These are phyloP conservation scores for Daucus carota DNA, from an alignment of 129 eudicot genomes.

Conservation along the genomic window DH1_v3.0 NC_030385.2:36589501-36590000, in stretches of 20 bases:
- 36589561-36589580: constrained; percentile 85
- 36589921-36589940: constrained; percentile 71
- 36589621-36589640: constrained; percentile 65
- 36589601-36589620: constrained; percentile 87
- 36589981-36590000: constrained; percentile 49
- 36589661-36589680: constrained; percentile 93
- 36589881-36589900: constrained; percentile 67
- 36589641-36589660: constrained; percentile 67
- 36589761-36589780: constrained; percentile 70
- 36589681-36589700: constrained; percentile 69
- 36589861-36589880: constrained; percentile 54
- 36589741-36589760: constrained; percentile 86
- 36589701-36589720: constrained; percentile 57
- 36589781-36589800: constrained; percentile 89
- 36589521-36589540: constrained; percentile 37
- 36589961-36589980: constrained; percentile 68
- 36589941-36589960: constrained; percentile 82
- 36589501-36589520: not conserved
- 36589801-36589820: constrained; percentile 78
- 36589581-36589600: constrained; percentile 75
- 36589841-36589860: constrained; percentile 91
- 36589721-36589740: constrained; percentile 88
- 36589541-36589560: constrained; percentile 91
- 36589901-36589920: constrained; percentile 46
- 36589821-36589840: constrained; percentile 59